Base-by-base conservation (phyloP, 371 early-diverging fungal genomes). In the Mortierella sp. region DNA sequence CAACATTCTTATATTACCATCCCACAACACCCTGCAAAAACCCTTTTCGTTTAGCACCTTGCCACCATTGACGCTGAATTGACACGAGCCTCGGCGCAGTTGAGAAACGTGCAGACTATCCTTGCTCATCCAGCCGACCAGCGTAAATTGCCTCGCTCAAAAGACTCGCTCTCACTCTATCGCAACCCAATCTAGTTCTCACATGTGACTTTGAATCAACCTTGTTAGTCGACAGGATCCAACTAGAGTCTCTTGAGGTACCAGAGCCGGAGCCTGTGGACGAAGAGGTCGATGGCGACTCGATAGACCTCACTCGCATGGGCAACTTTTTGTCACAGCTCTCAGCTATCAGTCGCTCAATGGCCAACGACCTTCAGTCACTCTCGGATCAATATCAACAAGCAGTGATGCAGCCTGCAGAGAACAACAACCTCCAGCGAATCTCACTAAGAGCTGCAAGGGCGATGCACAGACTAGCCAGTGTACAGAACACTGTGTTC, bases 401-500 rank as follows among this genome's bases (percentile, higher is more conserved):
- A 22, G 48, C 41, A 1, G 56, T 68, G 9, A 49, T 47, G 19
- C 49, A 44, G 19, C 57, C 54, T 3, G 43, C 68, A n/a, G 64
- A 67, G 8, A 60, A 57, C n/a, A 17, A 21, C 48, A 39, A 37
- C n/a, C 58, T 74, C 14, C 76, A 68, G 24, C 60, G 46, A 3
- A 60, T 48, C 21, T 74, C 76, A 1, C 41, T 68, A 41, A 67
- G 76, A 29, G 61, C 76, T 27, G 76, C 76, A 12, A 59, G 76
- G 13, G 76, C 76, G 1, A 74, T 74, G 76, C 56, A 74, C 54
- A 49, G 76, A 57, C 41, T 74, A 34, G 68, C 76, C 31, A 74
- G 76, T 40, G 76, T 74, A 17, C 76, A 74, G 45, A 74, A 74
- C 54, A 74, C 76, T 9, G 68, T 74, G 13, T 74, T 74, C 28